Percentiles rank a stretch among this genome's conserved stretches.
Conservation (phyloP, 768 basidiomycete species). For the Fomitopsis serialis region DNA sequence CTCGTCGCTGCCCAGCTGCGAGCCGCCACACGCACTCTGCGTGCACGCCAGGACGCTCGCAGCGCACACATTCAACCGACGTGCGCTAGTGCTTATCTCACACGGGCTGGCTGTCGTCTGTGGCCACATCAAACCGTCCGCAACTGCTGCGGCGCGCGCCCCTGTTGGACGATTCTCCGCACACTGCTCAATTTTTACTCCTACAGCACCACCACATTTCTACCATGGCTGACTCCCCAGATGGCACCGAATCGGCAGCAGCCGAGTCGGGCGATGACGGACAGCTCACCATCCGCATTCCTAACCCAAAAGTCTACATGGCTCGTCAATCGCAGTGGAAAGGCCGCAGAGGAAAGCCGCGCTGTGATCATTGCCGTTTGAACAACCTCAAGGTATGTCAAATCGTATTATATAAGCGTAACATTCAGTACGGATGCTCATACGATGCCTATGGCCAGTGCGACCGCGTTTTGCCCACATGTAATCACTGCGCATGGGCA, state of each 20-base stretch:
- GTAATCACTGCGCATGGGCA: conserved; percentile 68
- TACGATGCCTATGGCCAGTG: conserved; percentile 38
- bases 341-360: conserved; percentile 67
- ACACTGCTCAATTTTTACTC: not conserved
- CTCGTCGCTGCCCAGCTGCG: not conserved
- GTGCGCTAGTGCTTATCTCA: not conserved
- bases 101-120: not conserved
- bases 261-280: conserved; percentile 28
- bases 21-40: not conserved
- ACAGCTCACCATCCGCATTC: conserved; percentile 56
- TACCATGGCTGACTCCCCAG: conserved; percentile 23
- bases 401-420: not conserved
- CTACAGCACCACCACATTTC: not conserved
- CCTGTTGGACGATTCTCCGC: not conserved
- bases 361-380: conserved; percentile 67
- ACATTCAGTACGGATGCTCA: conserved; percentile 3
- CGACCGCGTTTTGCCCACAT: conserved; percentile 63
- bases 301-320: conserved; percentile 62
- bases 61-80: not conserved
- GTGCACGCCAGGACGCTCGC: not conserved
- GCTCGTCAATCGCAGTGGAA: conserved; percentile 72
- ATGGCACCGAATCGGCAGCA: conserved; percentile 24
- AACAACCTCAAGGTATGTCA: conserved; percentile 64
- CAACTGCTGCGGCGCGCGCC: not conserved
- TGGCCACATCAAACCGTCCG: not conserved